Evolutionary conservation across 495 filamentous ascomycete genomes (phyloP).

Genomic region (Evernia prunastri): DNA sequence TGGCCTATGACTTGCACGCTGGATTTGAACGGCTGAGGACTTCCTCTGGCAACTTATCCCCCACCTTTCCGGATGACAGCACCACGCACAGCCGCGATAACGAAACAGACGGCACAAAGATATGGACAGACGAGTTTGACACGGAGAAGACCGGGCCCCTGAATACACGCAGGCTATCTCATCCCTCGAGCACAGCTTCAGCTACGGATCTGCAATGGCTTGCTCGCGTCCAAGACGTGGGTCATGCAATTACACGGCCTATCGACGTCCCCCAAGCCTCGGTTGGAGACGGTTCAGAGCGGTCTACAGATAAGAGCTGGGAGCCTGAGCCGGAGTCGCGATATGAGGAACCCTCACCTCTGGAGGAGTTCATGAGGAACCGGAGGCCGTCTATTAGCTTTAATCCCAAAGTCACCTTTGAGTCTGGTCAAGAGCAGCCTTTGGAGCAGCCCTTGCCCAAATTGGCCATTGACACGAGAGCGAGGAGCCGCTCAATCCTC

Average conservation of each 20-base stretch:
- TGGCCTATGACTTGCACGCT: conserved; percentile 26
- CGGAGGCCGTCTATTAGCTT: conserved; percentile 41
- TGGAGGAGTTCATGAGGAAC: conserved; percentile 40
- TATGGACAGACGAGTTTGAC: conserved; percentile 2
- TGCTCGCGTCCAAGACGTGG: conserved; percentile 14
- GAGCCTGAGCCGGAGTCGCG: conserved; percentile 6
- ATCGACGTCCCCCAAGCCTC: conserved; percentile 23
- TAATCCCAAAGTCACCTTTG: conserved; percentile 37
- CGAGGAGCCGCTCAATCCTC: conserved; percentile 8
- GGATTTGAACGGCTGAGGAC: conserved; percentile 17
- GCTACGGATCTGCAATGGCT: conserved; percentile 20
- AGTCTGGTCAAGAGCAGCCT: conserved; percentile 34
- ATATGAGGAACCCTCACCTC: conserved; percentile 35
- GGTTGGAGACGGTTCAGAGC: conserved; percentile 15
- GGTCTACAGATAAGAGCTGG: conserved; percentile 17
- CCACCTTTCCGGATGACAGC: conserved; percentile 10
- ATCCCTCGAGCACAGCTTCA: conserved; percentile 16
- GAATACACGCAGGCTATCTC: conserved; percentile 9
- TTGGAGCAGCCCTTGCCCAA: conserved; percentile 39
- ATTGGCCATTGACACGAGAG: conserved; percentile 17
- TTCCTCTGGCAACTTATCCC: conserved; percentile 17
- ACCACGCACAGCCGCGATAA: conserved; percentile 18
- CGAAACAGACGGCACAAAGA: conserved; percentile 8
- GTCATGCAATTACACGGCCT: conserved; percentile 22
- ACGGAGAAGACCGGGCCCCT: conserved; percentile 16